phyloP scores from a whole-genome alignment of 208 protist genomes.

The Crithidia brevicula region DNA sequence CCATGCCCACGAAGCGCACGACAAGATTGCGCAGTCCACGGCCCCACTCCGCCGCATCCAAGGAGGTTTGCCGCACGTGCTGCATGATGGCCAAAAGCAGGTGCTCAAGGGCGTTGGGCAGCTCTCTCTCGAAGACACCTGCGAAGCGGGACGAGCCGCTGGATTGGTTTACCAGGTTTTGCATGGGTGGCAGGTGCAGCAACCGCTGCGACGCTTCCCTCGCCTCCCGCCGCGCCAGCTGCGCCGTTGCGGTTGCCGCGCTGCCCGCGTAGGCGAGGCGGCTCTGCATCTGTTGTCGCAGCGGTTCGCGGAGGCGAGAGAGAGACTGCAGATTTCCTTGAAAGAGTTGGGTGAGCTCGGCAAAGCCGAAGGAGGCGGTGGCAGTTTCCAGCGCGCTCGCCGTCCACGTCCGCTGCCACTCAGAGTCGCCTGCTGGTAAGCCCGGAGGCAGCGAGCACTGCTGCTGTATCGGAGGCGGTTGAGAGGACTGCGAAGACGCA shows the following conservation, averaged over 20 bases:
- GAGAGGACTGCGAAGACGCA: neutral
- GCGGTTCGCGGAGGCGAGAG: slow-evolving; percentile 11
- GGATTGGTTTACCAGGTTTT: neutral
- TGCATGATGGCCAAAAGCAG: slow-evolving; percentile 22
- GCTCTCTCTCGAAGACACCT: slow-evolving; percentile 12
- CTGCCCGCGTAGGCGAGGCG: neutral
- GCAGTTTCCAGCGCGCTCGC: slow-evolving; percentile 7
- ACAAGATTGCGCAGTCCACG: slow-evolving; percentile 28
- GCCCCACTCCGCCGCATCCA: slow-evolving; percentile 31
- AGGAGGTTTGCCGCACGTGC: slow-evolving; percentile 11
- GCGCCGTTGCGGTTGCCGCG: neutral
- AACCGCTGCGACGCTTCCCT: slow-evolving; percentile 13
- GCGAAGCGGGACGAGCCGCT: slow-evolving; percentile 1
- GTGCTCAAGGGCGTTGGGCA: slow-evolving; percentile 25
- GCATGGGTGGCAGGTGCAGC: neutral
- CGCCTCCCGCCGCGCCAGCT: slow-evolving; percentile 18
- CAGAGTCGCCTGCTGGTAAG: neutral
- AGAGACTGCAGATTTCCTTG: slow-evolving; percentile 12
- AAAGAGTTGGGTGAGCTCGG: slow-evolving; percentile 17
- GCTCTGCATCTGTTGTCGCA: slow-evolving; percentile 20
- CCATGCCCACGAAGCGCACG: slow-evolving; percentile 36
- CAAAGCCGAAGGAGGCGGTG: slow-evolving; percentile 3
- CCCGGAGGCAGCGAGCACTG: too few relatives aligned
- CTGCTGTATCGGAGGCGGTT: too few relatives aligned
- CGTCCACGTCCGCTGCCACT: slow-evolving; percentile 10